Evolutionary conservation across 768 basidiomycete genomes (phyloP).

Genomic region (Podaxis sp.): DNA sequence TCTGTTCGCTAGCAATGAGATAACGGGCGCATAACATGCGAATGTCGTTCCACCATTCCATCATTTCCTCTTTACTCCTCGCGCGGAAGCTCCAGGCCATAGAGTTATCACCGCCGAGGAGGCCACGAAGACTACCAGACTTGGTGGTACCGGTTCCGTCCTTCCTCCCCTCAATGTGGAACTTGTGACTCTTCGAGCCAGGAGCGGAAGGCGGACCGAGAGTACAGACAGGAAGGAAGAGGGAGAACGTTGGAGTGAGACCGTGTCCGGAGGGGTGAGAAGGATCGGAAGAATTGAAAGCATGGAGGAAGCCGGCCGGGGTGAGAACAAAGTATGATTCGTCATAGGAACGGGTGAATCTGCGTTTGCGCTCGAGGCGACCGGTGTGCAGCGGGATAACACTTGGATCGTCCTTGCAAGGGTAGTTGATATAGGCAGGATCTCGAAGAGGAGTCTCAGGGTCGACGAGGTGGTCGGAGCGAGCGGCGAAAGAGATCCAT

Average conservation of each 20-base stretch:
- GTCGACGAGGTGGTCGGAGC: constrained; percentile 93
- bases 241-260: constrained; percentile 68
- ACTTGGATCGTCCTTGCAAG: constrained; percentile 86
- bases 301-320: constrained; percentile 94
- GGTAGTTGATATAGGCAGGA: constrained; percentile 76
- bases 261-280: constrained; percentile 36
- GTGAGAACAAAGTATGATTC: constrained; percentile 94
- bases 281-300: constrained; percentile 80
- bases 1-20: constrained; percentile 89
- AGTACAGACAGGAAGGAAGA: constrained; percentile 95
- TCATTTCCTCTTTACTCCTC: constrained; percentile 92
- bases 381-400: constrained; percentile 88
- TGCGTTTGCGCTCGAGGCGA: constrained; percentile 91
- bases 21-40: constrained; percentile 92
- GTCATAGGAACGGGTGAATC: constrained; percentile 83
- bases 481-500: constrained; percentile 94
- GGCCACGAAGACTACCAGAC: constrained; percentile 37
- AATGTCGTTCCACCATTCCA: constrained; percentile 99
- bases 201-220: constrained; percentile 84
- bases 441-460: constrained; percentile 94
- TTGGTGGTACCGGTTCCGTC: constrained; percentile 74
- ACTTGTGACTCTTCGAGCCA: constrained; percentile 81
- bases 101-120: constrained; percentile 38
- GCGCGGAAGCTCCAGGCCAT: constrained; percentile 87
- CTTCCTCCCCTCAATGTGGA: constrained; percentile 93